Base-by-base conservation (phyloP, 2,329 filamentous ascomycete species). In the Onygena corvina region DNA sequence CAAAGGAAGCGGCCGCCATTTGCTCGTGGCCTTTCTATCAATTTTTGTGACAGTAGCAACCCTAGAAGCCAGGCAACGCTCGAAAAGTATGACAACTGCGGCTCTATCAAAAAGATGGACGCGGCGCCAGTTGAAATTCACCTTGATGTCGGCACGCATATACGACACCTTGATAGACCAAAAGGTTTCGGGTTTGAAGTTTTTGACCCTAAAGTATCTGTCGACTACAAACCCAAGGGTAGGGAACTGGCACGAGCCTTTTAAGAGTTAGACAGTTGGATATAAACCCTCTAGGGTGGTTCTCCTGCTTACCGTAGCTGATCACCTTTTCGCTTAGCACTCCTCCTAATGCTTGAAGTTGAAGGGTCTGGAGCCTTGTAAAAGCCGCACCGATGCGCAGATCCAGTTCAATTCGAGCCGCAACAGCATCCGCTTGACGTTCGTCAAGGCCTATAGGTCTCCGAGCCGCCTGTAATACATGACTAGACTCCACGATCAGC, bases 151-250 rank as follows among this genome's bases (percentile, higher is more conserved):
- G 31, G 94, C 83, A 47, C 86, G 82, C 35, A 73, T 76, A 59
- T 95, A 85, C 60, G 79, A 80, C 33, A 98, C 75, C 58, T 83
- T 90, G 71, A 98, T 94, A 52, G 77, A 77, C 92, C 92, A 98
- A 65, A 96, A 98, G 0, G 78, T 72, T 62, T 98, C 92, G 0
- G 90, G 84, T 1, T 92, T 81, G 64, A 98, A 98, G 58, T 94
- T 94, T 54, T 86, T 82, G 47, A 98, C 92, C 46, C 86, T 81
- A 59, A 94, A 86, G 64, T 96, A 98, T 44, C 90, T 80, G 65
- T 98, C 92, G 4, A 98, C 92, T 1, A 98, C 90, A 57, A 98
- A 98, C 0, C 92, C 92, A 3, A 98, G 74, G 0, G 92, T 96
- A 1, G 92, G 92, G 60, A 98, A 98, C 64, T 98, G 92, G 57